These are phyloP conservation scores for Fusarium pseudocircinatum DNA, from an alignment of 2,329 filamentous ascomycete species.

Conservation along the genomic window DNA sequence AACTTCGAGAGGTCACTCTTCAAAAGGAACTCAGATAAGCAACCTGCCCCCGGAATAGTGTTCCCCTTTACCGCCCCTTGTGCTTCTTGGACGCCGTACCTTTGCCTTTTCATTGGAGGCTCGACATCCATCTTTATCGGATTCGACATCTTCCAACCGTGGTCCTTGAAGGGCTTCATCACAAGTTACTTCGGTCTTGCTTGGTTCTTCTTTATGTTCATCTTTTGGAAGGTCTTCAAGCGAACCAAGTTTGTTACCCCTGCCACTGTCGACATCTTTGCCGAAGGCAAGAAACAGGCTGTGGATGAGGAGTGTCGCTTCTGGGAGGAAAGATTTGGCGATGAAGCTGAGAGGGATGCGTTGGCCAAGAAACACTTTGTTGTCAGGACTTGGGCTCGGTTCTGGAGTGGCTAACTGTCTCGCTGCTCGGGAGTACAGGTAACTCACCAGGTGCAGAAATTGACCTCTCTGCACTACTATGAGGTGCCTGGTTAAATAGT, in stretches of 20 bases:
- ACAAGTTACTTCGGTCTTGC: neutral
- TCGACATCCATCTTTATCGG: neutral
- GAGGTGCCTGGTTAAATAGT: neutral
- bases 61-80: neutral
- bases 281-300: neutral
- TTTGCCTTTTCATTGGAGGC: neutral
- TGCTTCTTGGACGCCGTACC: neutral
- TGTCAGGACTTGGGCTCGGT: neutral
- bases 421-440: too few species aligned
- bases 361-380: neutral
- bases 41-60: neutral
- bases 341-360: neutral
- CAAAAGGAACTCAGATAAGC: neutral
- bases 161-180: neutral
- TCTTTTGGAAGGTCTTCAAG: neutral
- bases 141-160: neutral
- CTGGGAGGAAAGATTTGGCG: neutral
- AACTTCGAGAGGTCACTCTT: neutral
- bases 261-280: neutral
- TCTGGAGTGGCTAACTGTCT: neutral
- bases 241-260: neutral
- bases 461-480: accelerated
- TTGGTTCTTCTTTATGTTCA: neutral
- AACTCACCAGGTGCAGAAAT: neutral
- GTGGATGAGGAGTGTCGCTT: neutral